Conservation (phyloP, 164 flowering plant species). For the Umbilicus rupestris region DNA sequence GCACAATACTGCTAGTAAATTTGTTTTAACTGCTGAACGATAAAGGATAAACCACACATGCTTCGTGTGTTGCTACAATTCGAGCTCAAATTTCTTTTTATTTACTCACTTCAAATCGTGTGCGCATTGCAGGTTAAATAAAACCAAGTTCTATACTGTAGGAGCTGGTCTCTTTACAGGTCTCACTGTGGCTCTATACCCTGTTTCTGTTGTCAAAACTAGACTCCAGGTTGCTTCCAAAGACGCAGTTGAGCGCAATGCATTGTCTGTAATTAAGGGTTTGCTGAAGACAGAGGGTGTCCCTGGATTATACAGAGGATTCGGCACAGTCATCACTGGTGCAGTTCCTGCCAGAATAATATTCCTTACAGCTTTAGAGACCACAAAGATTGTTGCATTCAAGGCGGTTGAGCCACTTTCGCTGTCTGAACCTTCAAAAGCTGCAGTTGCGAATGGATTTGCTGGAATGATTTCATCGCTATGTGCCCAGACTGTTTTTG, state of each 20-base stretch:
- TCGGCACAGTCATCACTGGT: slow-evolving; percentile 91
- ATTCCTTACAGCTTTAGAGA: slow-evolving; percentile 84
- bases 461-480: slow-evolving; percentile 92
- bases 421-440: slow-evolving; percentile 72
- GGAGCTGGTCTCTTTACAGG: slow-evolving; percentile 99
- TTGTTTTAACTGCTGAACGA: background rate
- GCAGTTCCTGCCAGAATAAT: slow-evolving; percentile 89
- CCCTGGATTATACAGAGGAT: slow-evolving; percentile 86
- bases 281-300: slow-evolving; percentile 71
- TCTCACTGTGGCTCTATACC: slow-evolving; percentile 79
- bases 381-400: slow-evolving; percentile 73
- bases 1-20: background rate
- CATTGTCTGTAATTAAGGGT: slow-evolving; percentile 57
- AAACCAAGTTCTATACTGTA: slow-evolving; percentile 78
- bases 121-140: slow-evolving; percentile 77
- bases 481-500: slow-evolving; percentile 77
- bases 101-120: no score
- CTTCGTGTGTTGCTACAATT: background rate
- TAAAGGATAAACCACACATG: no score
- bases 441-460: slow-evolving; percentile 88
- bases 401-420: slow-evolving; percentile 61
- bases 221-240: slow-evolving; percentile 84
- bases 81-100: background rate
- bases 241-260: slow-evolving; percentile 62
- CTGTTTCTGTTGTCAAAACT: slow-evolving; percentile 86